These are phyloP conservation scores for Bertia moriformis DNA, from an alignment of 2,329 filamentous ascomycete species.

Conservation along the genomic window DNA sequence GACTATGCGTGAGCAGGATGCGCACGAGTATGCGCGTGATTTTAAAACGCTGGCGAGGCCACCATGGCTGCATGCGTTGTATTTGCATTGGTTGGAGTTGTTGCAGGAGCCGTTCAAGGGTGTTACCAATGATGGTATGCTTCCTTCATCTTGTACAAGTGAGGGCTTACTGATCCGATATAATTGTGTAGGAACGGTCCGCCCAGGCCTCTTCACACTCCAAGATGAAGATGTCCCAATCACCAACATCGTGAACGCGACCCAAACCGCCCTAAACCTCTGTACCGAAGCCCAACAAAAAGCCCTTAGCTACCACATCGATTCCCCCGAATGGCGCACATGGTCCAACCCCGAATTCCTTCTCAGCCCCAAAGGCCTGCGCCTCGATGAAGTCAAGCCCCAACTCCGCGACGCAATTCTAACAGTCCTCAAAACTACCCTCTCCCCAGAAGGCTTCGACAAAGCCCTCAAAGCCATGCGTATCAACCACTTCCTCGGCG, in stretches of 20 bases:
- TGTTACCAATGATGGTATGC: slow-evolving; percentile 50
- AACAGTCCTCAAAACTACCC: slow-evolving; percentile 35
- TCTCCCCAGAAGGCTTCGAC: slow-evolving; percentile 57
- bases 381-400: slow-evolving; percentile 43
- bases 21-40: slow-evolving; percentile 42
- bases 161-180: background rate
- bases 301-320: slow-evolving; percentile 42
- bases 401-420: slow-evolving; percentile 33
- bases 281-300: slow-evolving; percentile 32
- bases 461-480: slow-evolving; percentile 59
- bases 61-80: slow-evolving; percentile 52
- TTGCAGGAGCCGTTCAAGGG: slow-evolving; percentile 57
- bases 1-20: slow-evolving; percentile 45
- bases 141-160: background rate
- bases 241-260: slow-evolving; percentile 34
- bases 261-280: slow-evolving; percentile 25
- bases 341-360: slow-evolving; percentile 63
- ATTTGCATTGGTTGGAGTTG: slow-evolving; percentile 40
- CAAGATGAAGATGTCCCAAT: slow-evolving; percentile 53
- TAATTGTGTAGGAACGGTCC: slow-evolving; percentile 26
- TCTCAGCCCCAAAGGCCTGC: slow-evolving; percentile 51
- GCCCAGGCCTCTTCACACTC: slow-evolving; percentile 35
- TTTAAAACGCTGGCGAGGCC: slow-evolving; percentile 45
- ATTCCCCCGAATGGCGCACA: slow-evolving; percentile 58
- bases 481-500: slow-evolving; percentile 61